Evolutionary conservation across 1,284 basidiomycete species (phyloP), one percentile per base, ranked within the genome.

Genomic region (Termitomyces sp.): DNA sequence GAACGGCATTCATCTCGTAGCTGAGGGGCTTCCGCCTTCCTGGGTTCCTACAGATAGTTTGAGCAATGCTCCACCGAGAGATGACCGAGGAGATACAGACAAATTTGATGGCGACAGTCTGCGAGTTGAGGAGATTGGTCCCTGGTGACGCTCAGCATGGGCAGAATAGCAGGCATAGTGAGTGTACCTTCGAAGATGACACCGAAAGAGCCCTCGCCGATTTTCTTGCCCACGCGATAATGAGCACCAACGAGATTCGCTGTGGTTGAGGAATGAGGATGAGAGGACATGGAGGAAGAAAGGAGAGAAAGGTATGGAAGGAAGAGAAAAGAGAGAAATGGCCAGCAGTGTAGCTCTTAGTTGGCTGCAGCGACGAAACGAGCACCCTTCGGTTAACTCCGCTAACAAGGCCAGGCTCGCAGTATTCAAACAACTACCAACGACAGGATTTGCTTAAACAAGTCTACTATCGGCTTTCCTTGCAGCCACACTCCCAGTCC

Each of bases 81-180:
- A 9, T 53, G 38, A 43, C 15, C 21, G 24, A 54, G 46, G 40
- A 31, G 38, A 48, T 34, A 83, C 91, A 71, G 68, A 94, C 94
- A 81, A 98, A 98, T 79, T 98, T 98, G 84, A 98, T 97, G 58
- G 94, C 94, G 52, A 97, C 93, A 4, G 92, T 94, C 76, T 95
- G 92, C 33, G 89, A 92, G 78, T 97, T 97, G 71, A 97, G 83
- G 42, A 97, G 77, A 70, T 98, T 97, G 44, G 92, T 94, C 52
- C 94, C 92, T 94, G 67, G 43, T 56, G 24, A 55, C 38, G 49
- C 30, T 33, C 39, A 58, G 44, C 54, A 53, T 54, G 52, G 40
- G 56, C 24, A 53, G 58, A 61, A 17, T 24, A 17, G 30, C 40
- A 44, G 52, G 42, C 53, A 47, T 53, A 28, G 70, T 75, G 52